Conservation (phyloP, 768 basidiomycete genomes). For the Austroboletus eburneus region DNA sequence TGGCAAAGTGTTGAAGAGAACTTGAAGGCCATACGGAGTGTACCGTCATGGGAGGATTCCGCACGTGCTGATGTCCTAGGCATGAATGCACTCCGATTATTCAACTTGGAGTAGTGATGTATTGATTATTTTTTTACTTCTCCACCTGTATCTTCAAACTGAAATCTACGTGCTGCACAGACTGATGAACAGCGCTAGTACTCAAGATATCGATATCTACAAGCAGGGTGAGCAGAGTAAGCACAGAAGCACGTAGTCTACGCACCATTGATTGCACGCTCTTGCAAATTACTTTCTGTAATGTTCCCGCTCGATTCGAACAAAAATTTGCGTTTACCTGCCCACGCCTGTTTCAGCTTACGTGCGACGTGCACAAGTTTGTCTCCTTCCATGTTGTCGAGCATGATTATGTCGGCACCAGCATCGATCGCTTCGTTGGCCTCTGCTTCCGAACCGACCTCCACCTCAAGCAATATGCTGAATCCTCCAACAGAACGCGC, state of each 20-base stretch:
- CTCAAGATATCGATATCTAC: constrained; percentile 93
- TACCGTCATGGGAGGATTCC: constrained; percentile 42
- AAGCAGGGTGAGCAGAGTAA: constrained; percentile 2
- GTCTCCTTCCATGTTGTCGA: constrained; percentile 86
- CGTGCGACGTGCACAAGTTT: constrained; percentile 65
- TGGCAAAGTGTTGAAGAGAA: constrained; percentile 89
- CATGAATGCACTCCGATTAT: constrained; percentile 68
- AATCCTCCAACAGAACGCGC: constrained; percentile 93
- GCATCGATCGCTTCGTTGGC: constrained; percentile 97
- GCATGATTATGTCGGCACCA: constrained; percentile 93
- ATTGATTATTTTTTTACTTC: constrained; percentile 20
- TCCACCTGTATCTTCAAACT: constrained; percentile 90
- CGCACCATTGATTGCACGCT: constrained; percentile 79
- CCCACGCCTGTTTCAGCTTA: constrained; percentile 75
- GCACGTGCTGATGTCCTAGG: constrained; percentile 62
- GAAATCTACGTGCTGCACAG: constrained; percentile 92
- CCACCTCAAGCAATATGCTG: constrained; percentile 87
- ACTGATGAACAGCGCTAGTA: constrained; percentile 87
- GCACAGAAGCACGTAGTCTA: neutral
- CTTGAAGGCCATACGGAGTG: constrained; percentile 63
- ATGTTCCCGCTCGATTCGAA: constrained; percentile 96
- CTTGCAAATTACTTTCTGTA: constrained; percentile 80
- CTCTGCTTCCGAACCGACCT: constrained; percentile 83
- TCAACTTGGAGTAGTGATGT: constrained; percentile 41
- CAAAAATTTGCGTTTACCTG: constrained; percentile 74